Evolutionary conservation across 768 basidiomycete species (phyloP).

Genomic region (Russula dissimulans): DNA sequence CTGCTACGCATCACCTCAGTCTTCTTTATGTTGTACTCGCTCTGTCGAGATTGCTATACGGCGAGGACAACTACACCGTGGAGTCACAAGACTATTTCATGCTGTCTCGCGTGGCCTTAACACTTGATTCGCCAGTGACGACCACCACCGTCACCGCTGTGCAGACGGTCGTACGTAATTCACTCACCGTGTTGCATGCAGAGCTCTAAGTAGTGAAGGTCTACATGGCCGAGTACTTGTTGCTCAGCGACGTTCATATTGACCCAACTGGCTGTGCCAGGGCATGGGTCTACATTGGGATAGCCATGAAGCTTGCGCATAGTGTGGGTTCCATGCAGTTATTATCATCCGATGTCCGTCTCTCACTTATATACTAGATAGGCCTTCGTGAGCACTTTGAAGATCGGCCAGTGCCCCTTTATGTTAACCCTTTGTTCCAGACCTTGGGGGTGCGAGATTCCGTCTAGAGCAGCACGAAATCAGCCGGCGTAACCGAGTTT

Average conservation of each 20-base stretch:
- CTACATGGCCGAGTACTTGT: constrained; percentile 41
- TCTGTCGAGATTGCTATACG: constrained; percentile 55
- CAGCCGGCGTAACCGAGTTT: constrained; percentile 44
- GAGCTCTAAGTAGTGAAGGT: constrained; percentile 23
- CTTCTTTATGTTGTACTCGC: constrained; percentile 61
- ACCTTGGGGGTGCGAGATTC: constrained; percentile 54
- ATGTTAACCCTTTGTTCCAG: constrained; percentile 27
- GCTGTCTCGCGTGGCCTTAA: constrained; percentile 44
- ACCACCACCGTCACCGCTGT: constrained; percentile 49
- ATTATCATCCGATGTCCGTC: constrained; percentile 5
- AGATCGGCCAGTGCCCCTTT: not conserved
- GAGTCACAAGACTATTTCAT: constrained; percentile 57
- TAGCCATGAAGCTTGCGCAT: constrained; percentile 48
- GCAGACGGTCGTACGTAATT: constrained; percentile 43
- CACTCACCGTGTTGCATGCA: constrained; percentile 20
- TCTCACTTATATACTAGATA: constrained; percentile 27
- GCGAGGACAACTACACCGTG: constrained; percentile 37
- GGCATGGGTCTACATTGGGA: constrained; percentile 50
- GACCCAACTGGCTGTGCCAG: constrained; percentile 35
- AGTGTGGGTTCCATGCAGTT: constrained; percentile 37
- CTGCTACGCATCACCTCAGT: constrained; percentile 45
- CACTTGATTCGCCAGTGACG: constrained; percentile 36
- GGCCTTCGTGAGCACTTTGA: constrained; percentile 40
- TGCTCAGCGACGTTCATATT: constrained; percentile 43
- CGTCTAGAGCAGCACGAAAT: constrained; percentile 38